Base-by-base conservation (phyloP, 805 yeast genomes). In the Candida schatavii region DNA sequence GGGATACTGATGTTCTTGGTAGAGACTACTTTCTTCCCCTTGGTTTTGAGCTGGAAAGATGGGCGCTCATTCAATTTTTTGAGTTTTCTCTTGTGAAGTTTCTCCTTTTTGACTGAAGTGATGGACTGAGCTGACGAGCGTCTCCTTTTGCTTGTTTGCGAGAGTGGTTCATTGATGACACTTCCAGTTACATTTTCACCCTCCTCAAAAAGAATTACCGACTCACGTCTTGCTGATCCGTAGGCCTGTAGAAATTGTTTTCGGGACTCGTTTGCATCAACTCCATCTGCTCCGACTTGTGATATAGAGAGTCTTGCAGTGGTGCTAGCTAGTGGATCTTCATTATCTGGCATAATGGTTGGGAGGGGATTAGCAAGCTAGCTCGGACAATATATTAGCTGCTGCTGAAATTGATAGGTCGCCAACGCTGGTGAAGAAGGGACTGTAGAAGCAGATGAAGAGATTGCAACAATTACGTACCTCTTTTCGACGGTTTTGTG, bases 41-140 rank as follows among this genome's bases (percentile, higher is more conserved):
- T 33, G 15, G 36, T 26, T 11, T 33, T 34, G 10, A 49, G 38
- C 28, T 55, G 47, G 11, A 56, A 39, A 15, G 46, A 49, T 1
- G 59, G 57, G 3, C 57, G 52, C 21, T 50, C 55, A 2, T 57
- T 45, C 7, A 64, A 62, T 41, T 66, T 64, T 44, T 68, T 57
- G 49, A 60, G 43, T 51, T 65, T 55, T 45, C 56, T 49, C 43
- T 60, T 62, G 46, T 62, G 65, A 11, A 53, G 46, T 42, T 58
- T 58, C 25, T 46, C 48, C 27, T 45, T 45, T 46, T 42, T 52
- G 38, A 32, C 51, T 40, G 33, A 36, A 35, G 46, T 38, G 18
- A 48, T 41, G 43, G 63, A 50, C 50, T 66, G 61, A 27, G 57
- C 56, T 44, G 69, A 54, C 27, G 75, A 68, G 40, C 75, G 55